Conservation (phyloP, 1,139 yeast genomes). For the Debaryomycetaceae sp. region DNA sequence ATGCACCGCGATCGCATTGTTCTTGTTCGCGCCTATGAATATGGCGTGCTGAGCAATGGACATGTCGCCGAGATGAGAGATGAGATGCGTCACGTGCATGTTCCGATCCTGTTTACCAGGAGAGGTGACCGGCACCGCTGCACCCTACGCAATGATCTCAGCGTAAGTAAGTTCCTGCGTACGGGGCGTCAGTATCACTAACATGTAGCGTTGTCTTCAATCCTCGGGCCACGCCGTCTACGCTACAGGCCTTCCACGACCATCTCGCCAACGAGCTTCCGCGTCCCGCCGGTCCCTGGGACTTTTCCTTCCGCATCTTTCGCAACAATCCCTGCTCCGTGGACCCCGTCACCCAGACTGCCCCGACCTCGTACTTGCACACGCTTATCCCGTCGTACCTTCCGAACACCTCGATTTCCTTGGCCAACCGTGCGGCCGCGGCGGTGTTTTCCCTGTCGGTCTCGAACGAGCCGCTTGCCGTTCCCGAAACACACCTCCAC, state of each 20-base stretch:
- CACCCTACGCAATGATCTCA: conserved; percentile 15
- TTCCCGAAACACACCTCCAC: conserved; percentile 29
- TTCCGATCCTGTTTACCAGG: no score
- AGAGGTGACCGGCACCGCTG: no score
- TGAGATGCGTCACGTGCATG: background rate
- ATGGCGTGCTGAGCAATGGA: conserved; percentile 36
- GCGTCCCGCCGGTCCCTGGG: conserved; percentile 49
- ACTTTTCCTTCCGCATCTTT: conserved; percentile 51
- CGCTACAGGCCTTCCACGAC: conserved; percentile 58
- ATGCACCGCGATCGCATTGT: conserved; percentile 55
- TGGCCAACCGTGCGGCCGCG: conserved; percentile 38
- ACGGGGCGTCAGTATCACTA: conserved; percentile 4
- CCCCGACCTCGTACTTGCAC: conserved; percentile 34
- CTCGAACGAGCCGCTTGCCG: conserved; percentile 5
- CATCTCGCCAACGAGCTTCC: conserved; percentile 56
- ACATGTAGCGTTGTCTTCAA: conserved; percentile 37
- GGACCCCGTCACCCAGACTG: conserved; percentile 24
- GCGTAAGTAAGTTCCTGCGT: conserved; percentile 20
- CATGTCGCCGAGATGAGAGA: no score
- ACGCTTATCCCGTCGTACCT: conserved; percentile 48
- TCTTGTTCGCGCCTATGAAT: conserved; percentile 73
- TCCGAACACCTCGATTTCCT: conserved; percentile 36
- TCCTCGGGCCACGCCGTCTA: conserved; percentile 49
- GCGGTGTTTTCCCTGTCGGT: conserved; percentile 33
- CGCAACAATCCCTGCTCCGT: conserved; percentile 47